phyloP scores from a whole-genome alignment of 2,329 filamentous ascomycete genomes.

The Stagonosporopsis chrysanthemi region DNA sequence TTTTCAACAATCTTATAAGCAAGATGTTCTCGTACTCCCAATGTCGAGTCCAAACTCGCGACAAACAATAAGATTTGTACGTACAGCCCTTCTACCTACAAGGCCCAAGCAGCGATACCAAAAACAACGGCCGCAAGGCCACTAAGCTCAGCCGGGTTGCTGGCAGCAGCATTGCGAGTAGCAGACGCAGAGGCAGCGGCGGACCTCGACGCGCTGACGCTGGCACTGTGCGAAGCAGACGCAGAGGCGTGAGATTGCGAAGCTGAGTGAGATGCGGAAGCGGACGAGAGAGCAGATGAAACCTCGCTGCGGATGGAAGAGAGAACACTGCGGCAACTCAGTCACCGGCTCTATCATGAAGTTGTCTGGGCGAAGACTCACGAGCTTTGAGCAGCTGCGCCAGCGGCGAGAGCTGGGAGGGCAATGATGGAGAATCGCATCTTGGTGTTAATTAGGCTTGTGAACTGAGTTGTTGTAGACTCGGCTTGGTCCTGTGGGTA shows the following conservation, averaged over 20 bases:
- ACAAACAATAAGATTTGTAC: not conserved
- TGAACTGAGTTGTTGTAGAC: not conserved
- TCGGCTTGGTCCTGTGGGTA: not conserved
- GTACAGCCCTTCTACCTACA: slow-evolving; percentile 8
- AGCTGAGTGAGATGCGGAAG: slow-evolving; percentile 1
- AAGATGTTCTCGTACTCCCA: too few relatives aligned
- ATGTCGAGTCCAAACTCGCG: too few relatives aligned
- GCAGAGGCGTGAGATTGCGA: slow-evolving; percentile 5
- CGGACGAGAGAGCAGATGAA: slow-evolving; percentile 1
- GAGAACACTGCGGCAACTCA: not conserved
- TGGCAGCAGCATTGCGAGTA: slow-evolving; percentile 13
- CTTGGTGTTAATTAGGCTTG: not conserved
- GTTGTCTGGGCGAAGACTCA: not conserved
- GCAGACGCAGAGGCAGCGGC: slow-evolving; percentile 13
- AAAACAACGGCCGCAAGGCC: slow-evolving; percentile 22
- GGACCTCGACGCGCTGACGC: slow-evolving; percentile 10
- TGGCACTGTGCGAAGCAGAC: slow-evolving; percentile 5
- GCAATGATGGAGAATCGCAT: slow-evolving; percentile 15
- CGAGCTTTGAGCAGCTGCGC: slow-evolving; percentile 17
- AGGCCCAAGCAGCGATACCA: slow-evolving; percentile 24
- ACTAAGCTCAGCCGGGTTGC: slow-evolving; percentile 12
- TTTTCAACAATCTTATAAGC: too few relatives aligned
- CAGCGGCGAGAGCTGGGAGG: slow-evolving; percentile 11
- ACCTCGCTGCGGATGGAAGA: not conserved
- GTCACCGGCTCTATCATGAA: not conserved